phyloP scores from a whole-genome alignment of 1,139 yeast genomes.

The Suhomyces coccinellae region DNA sequence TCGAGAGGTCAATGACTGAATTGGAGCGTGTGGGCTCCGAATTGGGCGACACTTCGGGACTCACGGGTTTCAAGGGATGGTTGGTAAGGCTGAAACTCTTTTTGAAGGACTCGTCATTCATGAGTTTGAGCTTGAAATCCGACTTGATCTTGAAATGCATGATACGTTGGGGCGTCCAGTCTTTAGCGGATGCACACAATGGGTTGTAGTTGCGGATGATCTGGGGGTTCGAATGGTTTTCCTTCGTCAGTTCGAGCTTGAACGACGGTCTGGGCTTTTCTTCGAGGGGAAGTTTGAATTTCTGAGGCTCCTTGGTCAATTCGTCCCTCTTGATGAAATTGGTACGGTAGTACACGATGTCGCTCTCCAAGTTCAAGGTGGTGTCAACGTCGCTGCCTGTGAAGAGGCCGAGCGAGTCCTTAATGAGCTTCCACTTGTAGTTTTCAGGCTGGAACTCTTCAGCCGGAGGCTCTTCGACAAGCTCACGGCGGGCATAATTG shows the following conservation, averaged over 20 bases:
- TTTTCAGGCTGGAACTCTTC: slow-evolving; percentile 20
- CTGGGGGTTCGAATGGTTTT: slow-evolving; percentile 1
- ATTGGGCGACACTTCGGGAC: slow-evolving; percentile 48
- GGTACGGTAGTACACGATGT: slow-evolving; percentile 48
- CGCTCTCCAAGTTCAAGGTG: slow-evolving; percentile 42
- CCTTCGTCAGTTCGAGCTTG: slow-evolving; percentile 18
- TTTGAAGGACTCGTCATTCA: slow-evolving; percentile 44
- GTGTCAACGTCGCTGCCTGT: slow-evolving; percentile 31
- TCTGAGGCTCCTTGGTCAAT: slow-evolving; percentile 16
- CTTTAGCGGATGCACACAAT: slow-evolving; percentile 38
- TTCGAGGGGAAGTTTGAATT: slow-evolving; percentile 10
- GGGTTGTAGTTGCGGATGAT: slow-evolving; percentile 23
- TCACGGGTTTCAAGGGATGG: slow-evolving; percentile 38
- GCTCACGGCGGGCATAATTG: slow-evolving; percentile 33
- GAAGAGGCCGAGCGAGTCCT: slow-evolving; percentile 38
- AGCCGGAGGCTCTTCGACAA: slow-evolving; percentile 12
- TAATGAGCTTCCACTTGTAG: slow-evolving; percentile 34
- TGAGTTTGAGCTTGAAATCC: slow-evolving; percentile 35
- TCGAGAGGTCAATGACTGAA: slow-evolving; percentile 45
- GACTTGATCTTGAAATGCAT: slow-evolving; percentile 22
- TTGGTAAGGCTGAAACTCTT: slow-evolving; percentile 30
- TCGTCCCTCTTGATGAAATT: slow-evolving; percentile 45
- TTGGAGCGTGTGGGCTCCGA: slow-evolving; percentile 47
- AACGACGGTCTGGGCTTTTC: slow-evolving; percentile 34
- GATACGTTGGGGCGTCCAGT: slow-evolving; percentile 41